A percentile compares a stretch with the other conserved stretches of the same genome.
These are phyloP conservation scores for Talaromyces sp. DNA, from an alignment of 2,329 filamentous ascomycete species.

Conservation along the genomic window DNA sequence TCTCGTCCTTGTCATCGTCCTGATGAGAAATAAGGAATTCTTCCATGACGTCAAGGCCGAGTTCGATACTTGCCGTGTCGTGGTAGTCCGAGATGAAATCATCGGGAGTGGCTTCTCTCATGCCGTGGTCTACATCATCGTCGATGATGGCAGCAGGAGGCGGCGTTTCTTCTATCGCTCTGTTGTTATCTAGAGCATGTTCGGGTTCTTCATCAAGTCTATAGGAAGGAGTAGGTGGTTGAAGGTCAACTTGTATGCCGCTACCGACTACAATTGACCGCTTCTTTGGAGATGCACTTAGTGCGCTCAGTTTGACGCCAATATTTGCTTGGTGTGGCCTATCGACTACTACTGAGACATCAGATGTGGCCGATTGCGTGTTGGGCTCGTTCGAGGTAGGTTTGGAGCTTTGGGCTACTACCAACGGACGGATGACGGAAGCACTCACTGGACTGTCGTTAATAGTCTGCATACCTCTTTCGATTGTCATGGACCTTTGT, in stretches of 20 bases:
- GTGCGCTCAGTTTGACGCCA: conserved; percentile 8
- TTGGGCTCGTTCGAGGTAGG: not conserved
- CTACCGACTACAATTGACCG: not conserved
- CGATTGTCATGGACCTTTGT: not conserved
- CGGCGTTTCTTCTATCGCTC: conserved; percentile 8
- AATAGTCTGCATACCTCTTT: conserved; percentile 7
- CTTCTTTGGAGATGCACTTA: not conserved
- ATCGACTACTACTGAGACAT: not conserved
- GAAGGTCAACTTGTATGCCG: conserved; percentile 2
- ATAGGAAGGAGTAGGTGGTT: not conserved
- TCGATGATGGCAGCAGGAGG: not conserved
- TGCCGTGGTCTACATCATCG: conserved; percentile 7
- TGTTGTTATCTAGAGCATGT: not conserved
- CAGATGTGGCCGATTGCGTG: not conserved
- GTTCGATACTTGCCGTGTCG: conserved; percentile 37
- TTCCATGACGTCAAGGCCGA: conserved; percentile 20
- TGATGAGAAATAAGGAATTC: not conserved
- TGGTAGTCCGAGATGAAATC: conserved; percentile 24
- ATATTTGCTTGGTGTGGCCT: conserved; percentile 5
- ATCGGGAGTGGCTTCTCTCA: conserved; percentile 12
- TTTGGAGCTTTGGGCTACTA: not conserved
- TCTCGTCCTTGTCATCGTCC: conserved; percentile 1
- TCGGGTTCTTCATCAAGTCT: not conserved
- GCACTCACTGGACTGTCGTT: conserved; percentile 7
- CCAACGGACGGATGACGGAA: conserved; percentile 1